A percentile compares a stretch with the other conserved stretches of the same genome.
Conservation (phyloP, 1,139 yeast genomes). For the Diutina siamensis region DNA sequence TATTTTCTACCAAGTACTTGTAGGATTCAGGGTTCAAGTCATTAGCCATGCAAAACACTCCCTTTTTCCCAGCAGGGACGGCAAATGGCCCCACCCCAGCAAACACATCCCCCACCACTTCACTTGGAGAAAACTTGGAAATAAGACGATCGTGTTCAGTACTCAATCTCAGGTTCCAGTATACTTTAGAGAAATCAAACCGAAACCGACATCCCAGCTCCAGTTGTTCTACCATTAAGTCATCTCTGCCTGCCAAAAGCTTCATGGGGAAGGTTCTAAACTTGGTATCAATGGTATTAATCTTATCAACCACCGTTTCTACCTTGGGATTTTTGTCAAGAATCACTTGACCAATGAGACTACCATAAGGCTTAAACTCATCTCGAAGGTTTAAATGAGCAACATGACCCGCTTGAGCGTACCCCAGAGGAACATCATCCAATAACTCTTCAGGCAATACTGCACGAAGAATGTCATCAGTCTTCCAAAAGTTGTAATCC, state of each 20-base stretch:
- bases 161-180: conserved; percentile 94
- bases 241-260: conserved; percentile 71
- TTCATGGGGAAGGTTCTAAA: conserved; percentile 93
- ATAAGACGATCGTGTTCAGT: conserved; percentile 88
- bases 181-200: conserved; percentile 87
- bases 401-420: conserved; percentile 89
- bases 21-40: conserved; percentile 87
- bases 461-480: conserved; percentile 73
- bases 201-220: conserved; percentile 80
- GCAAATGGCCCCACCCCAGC: conserved; percentile 99
- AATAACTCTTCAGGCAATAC: conserved; percentile 62
- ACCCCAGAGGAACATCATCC: conserved; percentile 79
- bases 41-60: conserved; percentile 74
- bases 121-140: conserved; percentile 43
- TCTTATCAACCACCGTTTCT: conserved; percentile 88
- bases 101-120: conserved; percentile 87
- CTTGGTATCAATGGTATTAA: conserved; percentile 74
- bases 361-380: conserved; percentile 75
- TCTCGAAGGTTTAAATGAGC: conserved; percentile 85
- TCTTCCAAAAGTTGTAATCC: conserved; percentile 73
- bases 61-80: conserved; percentile 85
- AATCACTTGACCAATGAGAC: conserved; percentile 79
- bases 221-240: conserved; percentile 71
- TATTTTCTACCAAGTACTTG: conserved; percentile 56
- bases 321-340: conserved; percentile 75